phyloP scores from a whole-genome alignment of 495 filamentous ascomycete species.

The Daldinia decipiens region DNA sequence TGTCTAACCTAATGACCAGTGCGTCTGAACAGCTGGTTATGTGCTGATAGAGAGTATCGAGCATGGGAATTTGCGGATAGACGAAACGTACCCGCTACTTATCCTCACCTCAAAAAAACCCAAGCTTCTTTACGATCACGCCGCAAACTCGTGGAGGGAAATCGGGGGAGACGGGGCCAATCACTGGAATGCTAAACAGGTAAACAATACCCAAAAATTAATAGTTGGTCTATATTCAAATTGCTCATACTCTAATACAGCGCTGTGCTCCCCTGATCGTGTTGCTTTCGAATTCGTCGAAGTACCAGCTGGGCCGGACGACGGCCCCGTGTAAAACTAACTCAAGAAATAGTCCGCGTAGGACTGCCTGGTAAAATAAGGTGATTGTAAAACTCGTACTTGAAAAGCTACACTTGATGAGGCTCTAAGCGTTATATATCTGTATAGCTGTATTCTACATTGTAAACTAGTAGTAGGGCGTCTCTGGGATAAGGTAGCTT shows the following conservation, averaged over 20 bases:
- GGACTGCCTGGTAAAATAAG: neutral
- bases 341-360: slow-evolving; percentile 1
- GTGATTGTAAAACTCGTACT: neutral
- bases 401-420: neutral
- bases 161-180: neutral
- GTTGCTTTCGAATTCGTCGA: slow-evolving; percentile 9
- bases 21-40: slow-evolving; percentile 10
- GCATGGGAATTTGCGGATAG: neutral
- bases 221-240: slow-evolving; percentile 32
- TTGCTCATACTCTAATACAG: slow-evolving; percentile 44
- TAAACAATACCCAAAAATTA: slow-evolving; percentile 41
- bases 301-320: neutral
- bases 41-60: neutral
- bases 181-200: slow-evolving; percentile 28
- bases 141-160: slow-evolving; percentile 2
- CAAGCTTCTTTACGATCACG: neutral
- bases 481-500: neutral
- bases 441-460: neutral
- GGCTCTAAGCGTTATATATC: neutral
- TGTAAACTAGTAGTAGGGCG: neutral
- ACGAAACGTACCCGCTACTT: neutral
- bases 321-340: neutral
- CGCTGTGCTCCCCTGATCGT: slow-evolving; percentile 8
- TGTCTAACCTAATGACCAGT: neutral
- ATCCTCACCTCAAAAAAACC: neutral